These are phyloP conservation scores for Pisolithus albus DNA, from an alignment of 768 basidiomycete species.

Conservation along the genomic window DNA sequence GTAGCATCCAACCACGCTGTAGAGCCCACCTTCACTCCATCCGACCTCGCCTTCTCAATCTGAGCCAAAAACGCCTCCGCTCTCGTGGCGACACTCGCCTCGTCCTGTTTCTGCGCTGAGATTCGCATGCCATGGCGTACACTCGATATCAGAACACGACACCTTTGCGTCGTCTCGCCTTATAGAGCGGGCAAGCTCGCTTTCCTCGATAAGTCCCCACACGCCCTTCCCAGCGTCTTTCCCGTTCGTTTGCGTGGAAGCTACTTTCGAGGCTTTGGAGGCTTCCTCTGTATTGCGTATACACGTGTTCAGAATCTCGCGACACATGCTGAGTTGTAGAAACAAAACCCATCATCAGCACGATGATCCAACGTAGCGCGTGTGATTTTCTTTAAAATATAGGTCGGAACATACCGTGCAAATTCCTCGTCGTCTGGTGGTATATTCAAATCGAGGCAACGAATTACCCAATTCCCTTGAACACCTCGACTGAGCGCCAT, in stretches of 20 bases:
- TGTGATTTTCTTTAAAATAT: neutral
- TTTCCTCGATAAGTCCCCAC: conserved; percentile 83
- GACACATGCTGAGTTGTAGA: conserved; percentile 53
- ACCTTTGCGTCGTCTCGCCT: conserved; percentile 44
- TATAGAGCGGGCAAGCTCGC: conserved; percentile 69
- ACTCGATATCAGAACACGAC: conserved; percentile 36
- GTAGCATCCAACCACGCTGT: neutral
- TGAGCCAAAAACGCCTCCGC: conserved; percentile 28
- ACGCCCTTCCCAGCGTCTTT: conserved; percentile 62
- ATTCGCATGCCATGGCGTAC: neutral
- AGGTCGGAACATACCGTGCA: conserved; percentile 37
- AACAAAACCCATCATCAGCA: neutral
- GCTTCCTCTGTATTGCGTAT: conserved; percentile 92
- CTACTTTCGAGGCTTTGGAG: conserved; percentile 30
- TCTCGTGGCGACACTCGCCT: neutral
- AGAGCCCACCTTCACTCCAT: neutral
- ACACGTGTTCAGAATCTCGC: conserved; percentile 86
- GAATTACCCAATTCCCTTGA: conserved; percentile 76
- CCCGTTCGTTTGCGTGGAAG: conserved; percentile 30
- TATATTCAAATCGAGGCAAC: conserved; percentile 91
- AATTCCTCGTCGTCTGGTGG: conserved; percentile 79
- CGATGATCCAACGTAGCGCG: neutral
- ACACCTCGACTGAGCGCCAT: conserved; percentile 87
- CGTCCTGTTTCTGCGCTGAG: neutral
- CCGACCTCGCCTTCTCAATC: conserved; percentile 25